A percentile compares a stretch with the other conserved stretches of the same genome.
Evolutionary conservation across 371 early-diverging fungal genomes (phyloP).

Genomic region (Thermomucor indicae-seudaticae): DNA sequence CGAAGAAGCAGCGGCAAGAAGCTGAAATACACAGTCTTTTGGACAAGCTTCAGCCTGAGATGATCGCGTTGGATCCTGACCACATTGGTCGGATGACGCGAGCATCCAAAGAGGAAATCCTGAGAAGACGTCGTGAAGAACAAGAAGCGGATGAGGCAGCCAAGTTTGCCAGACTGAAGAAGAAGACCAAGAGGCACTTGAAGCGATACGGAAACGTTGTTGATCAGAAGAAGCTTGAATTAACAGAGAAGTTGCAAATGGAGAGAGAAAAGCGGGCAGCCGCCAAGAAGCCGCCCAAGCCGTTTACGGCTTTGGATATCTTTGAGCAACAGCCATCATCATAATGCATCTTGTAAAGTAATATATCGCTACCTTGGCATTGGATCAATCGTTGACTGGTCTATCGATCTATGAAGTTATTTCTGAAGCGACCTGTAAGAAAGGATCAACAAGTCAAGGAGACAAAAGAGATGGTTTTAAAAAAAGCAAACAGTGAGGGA

Average conservation of each 20-base stretch:
- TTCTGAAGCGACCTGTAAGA: too few relatives aligned
- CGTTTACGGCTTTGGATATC: slow-evolving; percentile 40
- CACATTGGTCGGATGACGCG: slow-evolving; percentile 66
- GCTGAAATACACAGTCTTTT: slow-evolving; percentile 89
- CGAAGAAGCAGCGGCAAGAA: slow-evolving; percentile 87
- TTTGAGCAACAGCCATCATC: slow-evolving; percentile 10
- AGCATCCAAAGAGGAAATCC: slow-evolving; percentile 45
- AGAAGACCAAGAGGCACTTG: slow-evolving; percentile 76
- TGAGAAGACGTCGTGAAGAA: slow-evolving; percentile 28
- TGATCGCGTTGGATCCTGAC: slow-evolving; percentile 82
- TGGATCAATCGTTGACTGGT: too few relatives aligned
- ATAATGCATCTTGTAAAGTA: too few relatives aligned
- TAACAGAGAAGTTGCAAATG: slow-evolving; percentile 3
- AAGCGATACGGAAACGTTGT: slow-evolving; percentile 70
- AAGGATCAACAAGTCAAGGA: too few relatives aligned
- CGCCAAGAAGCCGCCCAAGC: slow-evolving; percentile 18
- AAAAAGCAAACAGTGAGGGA: too few relatives aligned
- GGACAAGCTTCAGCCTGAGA: slow-evolving; percentile 90
- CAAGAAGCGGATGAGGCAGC: slow-evolving; percentile 50
- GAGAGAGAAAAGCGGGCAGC: slow-evolving; percentile 18
- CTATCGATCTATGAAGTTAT: too few relatives aligned
- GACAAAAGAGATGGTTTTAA: too few relatives aligned
- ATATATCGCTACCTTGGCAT: too few relatives aligned
- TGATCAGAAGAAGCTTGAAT: slow-evolving; percentile 57
- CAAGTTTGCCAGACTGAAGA: slow-evolving; percentile 40